Conservation (phyloP, 2,329 filamentous ascomycete genomes). For the Myotisia sp. region DNA sequence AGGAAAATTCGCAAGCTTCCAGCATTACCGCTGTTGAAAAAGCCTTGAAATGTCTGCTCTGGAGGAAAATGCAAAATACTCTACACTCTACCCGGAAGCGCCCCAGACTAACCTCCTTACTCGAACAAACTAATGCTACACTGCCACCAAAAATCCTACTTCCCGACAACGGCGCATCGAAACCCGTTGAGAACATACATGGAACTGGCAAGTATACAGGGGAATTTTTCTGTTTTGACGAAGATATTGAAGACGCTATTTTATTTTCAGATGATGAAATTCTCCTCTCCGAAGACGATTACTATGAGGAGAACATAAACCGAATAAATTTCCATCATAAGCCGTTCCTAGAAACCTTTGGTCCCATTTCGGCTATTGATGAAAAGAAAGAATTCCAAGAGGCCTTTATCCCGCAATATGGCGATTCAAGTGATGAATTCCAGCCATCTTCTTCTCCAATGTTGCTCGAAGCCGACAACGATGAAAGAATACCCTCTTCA, state of each 20-base stretch:
- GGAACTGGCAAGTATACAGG: not conserved
- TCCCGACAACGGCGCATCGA: not conserved
- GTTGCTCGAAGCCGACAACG: not conserved
- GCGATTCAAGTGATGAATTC: not conserved
- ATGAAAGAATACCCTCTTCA: not conserved
- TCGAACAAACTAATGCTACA: not conserved
- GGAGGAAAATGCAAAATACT: slow-evolving; percentile 20
- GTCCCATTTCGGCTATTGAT: not conserved
- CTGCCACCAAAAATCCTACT: not conserved
- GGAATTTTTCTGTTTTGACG: not conserved
- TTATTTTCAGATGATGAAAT: not conserved
- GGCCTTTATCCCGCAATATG: not conserved
- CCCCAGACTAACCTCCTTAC: not conserved
- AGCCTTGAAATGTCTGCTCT: slow-evolving; percentile 20
- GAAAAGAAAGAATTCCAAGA: too few species aligned
- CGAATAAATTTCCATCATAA: not conserved
- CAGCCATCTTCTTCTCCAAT: not conserved
- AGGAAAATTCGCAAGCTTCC: not conserved
- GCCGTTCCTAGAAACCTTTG: not conserved
- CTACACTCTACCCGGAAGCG: slow-evolving; percentile 9
- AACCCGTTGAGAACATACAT: not conserved
- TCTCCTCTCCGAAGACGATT: not conserved
- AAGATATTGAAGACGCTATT: not conserved
- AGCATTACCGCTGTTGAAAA: slow-evolving; percentile 9
- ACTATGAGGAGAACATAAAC: not conserved